These are phyloP conservation scores for Pyrenophora tritici-repentis DNA, from an alignment of 2,329 filamentous ascomycete species.

Conservation along the genomic window DNA sequence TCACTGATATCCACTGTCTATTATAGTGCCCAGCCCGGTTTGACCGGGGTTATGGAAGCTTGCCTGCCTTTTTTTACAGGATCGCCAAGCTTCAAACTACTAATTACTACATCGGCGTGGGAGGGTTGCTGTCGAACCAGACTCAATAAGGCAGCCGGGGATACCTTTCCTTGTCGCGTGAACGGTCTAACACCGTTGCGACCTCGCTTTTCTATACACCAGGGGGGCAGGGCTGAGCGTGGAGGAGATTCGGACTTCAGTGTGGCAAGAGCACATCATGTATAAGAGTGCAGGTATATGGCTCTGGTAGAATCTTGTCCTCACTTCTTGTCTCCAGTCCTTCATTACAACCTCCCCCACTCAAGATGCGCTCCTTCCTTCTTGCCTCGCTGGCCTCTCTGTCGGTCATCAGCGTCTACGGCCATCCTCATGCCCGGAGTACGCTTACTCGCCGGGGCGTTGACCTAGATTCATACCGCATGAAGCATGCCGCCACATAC, in stretches of 20 bases:
- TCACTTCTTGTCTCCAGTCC: slow-evolving; percentile 18
- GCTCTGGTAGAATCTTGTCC: not conserved
- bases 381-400: slow-evolving; percentile 37
- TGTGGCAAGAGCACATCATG: slow-evolving; percentile 4
- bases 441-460: slow-evolving; percentile 29
- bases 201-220: not conserved
- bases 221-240: slow-evolving; percentile 2
- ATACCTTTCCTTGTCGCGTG: slow-evolving; percentile 10
- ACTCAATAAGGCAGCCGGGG: slow-evolving; percentile 19
- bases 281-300: slow-evolving; percentile 19
- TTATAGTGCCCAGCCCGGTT: slow-evolving; percentile 23
- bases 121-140: slow-evolving; percentile 10
- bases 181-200: slow-evolving; percentile 4
- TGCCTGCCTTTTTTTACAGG: slow-evolving; percentile 26
- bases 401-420: slow-evolving; percentile 29
- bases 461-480: slow-evolving; percentile 41
- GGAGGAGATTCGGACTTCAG: not conserved
- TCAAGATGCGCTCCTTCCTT: slow-evolving; percentile 38
- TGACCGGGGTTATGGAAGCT: slow-evolving; percentile 11
- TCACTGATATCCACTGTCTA: slow-evolving; percentile 8
- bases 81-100: slow-evolving; percentile 20
- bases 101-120: slow-evolving; percentile 9
- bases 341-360: slow-evolving; percentile 19
- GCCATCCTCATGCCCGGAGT: slow-evolving; percentile 26
- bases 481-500: slow-evolving; percentile 32